These are phyloP conservation scores for Echria macrotheca DNA, from an alignment of 495 filamentous ascomycete genomes.

Conservation along the genomic window DNA sequence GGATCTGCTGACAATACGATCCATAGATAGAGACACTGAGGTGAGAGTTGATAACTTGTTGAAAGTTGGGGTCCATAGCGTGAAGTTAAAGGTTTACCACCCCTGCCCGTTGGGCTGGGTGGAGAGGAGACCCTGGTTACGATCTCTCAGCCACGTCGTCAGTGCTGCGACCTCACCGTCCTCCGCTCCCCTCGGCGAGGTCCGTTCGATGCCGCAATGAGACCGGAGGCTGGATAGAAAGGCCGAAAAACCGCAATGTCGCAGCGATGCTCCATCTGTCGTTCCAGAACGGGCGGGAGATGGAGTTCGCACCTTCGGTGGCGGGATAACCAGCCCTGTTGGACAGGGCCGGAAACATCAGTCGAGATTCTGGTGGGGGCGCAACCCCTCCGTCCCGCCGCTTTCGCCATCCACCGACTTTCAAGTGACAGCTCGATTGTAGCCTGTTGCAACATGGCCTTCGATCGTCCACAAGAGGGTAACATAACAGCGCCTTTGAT, in stretches of 20 bases:
- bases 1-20: too few relatives aligned
- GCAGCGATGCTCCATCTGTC: not conserved
- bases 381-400: not conserved
- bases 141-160: conserved; percentile 11
- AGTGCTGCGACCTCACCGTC: conserved; percentile 2
- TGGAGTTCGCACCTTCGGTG: not conserved
- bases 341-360: conserved; percentile 6
- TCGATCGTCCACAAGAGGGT: too few relatives aligned
- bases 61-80: too few relatives aligned
- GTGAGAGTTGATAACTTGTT: too few relatives aligned
- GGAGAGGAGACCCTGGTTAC: too few relatives aligned
- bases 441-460: not conserved
- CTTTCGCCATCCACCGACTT: not conserved
- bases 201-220: not conserved
- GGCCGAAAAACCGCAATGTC: not conserved
- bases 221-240: not conserved
- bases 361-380: conserved; percentile 2
- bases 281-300: not conserved
- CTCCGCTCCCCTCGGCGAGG: not conserved
- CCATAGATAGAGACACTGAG: too few relatives aligned
- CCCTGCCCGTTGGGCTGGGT: too few relatives aligned
- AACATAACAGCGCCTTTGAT: too few relatives aligned
- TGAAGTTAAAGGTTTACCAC: too few relatives aligned
- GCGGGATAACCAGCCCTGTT: conserved; percentile 11
- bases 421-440: not conserved